Percentiles rank a stretch among this genome's conserved stretches.
These are phyloP conservation scores for Aspergillus homomorphus DNA, from an alignment of 495 filamentous ascomycete genomes.

Conservation along the genomic window DNA sequence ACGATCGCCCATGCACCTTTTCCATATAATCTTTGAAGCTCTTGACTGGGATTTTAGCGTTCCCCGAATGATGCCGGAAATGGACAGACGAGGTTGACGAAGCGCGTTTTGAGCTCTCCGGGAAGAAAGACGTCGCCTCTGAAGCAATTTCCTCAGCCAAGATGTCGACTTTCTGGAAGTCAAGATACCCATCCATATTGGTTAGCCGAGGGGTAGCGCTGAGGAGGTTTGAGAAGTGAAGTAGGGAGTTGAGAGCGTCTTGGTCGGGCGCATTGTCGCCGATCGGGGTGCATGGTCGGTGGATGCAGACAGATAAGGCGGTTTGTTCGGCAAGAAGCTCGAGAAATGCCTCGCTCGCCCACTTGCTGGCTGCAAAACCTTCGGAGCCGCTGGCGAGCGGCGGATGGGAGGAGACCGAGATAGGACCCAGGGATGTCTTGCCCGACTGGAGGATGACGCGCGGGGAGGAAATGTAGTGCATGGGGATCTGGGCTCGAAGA, in stretches of 20 bases:
- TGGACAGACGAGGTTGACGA: background rate
- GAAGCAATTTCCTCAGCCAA: background rate
- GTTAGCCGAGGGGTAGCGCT: background rate
- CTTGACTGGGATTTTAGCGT: background rate
- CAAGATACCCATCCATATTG: background rate
- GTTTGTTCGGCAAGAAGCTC: background rate
- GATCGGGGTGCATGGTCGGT: constrained; percentile 2
- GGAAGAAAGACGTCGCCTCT: background rate
- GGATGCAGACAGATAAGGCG: background rate
- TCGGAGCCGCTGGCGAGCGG: background rate
- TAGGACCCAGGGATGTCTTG: background rate
- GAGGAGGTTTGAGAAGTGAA: background rate
- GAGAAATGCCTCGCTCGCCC: background rate
- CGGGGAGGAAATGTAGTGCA: constrained; percentile 1
- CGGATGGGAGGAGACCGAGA: background rate
- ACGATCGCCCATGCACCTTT: background rate
- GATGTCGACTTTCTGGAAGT: background rate
- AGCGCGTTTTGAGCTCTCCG: background rate
- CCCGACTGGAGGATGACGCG: constrained; percentile 1
- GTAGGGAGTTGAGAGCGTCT: constrained; percentile 1
- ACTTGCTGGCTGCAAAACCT: background rate
- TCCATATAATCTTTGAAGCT: constrained; percentile 6
- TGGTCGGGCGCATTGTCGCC: background rate
- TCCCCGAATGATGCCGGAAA: background rate
- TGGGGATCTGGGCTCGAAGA: background rate